phyloP scores from a whole-genome alignment of 2,329 filamentous ascomycete genomes.

The Bipolaris zeicola region DNA sequence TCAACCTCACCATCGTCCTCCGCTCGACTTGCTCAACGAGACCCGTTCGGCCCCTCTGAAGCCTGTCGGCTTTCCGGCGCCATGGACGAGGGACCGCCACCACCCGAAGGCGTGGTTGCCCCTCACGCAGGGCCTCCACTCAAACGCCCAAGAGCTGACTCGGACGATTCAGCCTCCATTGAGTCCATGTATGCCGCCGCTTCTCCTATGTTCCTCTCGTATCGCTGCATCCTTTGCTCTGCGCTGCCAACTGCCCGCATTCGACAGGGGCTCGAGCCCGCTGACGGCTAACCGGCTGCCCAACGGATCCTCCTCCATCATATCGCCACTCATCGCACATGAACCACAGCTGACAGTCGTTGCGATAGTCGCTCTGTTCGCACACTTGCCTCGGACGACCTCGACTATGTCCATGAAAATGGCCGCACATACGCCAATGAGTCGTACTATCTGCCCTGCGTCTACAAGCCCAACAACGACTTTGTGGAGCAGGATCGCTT shows the following conservation, averaged over 20 bases:
- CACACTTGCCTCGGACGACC: conserved; percentile 51
- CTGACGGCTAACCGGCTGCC: background rate
- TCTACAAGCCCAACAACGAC: conserved; percentile 48
- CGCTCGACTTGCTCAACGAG: conserved; percentile 21
- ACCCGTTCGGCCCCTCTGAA: conserved; percentile 19
- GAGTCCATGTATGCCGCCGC: conserved; percentile 42
- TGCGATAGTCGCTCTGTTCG: conserved; percentile 42
- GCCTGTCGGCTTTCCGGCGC: conserved; percentile 35
- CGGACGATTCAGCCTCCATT: conserved; percentile 39
- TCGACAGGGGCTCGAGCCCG: background rate
- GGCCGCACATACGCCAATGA: conserved; percentile 66
- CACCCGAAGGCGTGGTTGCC: conserved; percentile 43
- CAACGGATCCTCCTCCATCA: background rate
- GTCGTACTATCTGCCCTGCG: conserved; percentile 68
- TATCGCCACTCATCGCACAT: background rate
- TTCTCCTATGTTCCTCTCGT: conserved; percentile 2
- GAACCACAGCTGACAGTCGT: conserved; percentile 7
- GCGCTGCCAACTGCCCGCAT: background rate
- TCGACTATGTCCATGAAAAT: conserved; percentile 65
- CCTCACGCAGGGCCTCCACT: conserved; percentile 43
- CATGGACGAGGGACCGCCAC: conserved; percentile 48
- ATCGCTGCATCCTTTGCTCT: background rate
- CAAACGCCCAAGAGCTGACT: conserved; percentile 42
- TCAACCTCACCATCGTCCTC: conserved; percentile 17
- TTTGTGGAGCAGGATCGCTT: conserved; percentile 68